Evolutionary conservation across 2,329 filamentous ascomycete species (phyloP).

Genomic region (Torrubiellomyces zombiae): DNA sequence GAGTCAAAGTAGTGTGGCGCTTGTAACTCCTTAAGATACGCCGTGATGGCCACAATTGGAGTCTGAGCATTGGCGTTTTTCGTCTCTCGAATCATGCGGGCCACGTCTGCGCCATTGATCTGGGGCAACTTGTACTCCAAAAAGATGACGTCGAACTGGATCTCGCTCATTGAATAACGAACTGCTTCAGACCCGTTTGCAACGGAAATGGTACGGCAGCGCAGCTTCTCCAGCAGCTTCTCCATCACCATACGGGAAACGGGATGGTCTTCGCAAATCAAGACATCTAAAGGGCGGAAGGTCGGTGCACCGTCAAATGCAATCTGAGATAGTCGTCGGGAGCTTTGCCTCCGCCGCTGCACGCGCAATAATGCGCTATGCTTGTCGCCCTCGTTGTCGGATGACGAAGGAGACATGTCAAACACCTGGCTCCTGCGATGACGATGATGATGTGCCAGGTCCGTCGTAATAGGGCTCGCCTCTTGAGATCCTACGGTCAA

Average conservation of each 20-base stretch:
- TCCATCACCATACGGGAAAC: conserved; percentile 99
- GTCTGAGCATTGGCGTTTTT: conserved; percentile 91
- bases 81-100: conserved; percentile 93
- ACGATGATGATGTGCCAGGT: conserved; percentile 60
- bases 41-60: conserved; percentile 89
- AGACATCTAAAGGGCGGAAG: conserved; percentile 80
- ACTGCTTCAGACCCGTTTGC: conserved; percentile 82
- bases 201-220: conserved; percentile 85
- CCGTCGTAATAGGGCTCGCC: conserved; percentile 55
- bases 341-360: conserved; percentile 85
- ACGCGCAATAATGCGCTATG: conserved; percentile 82
- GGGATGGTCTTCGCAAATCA: conserved; percentile 95
- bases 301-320: conserved; percentile 67
- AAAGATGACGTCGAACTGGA: conserved; percentile 98
- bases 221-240: conserved; percentile 83
- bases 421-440: conserved; percentile 90
- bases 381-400: conserved; percentile 89
- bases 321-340: conserved; percentile 83
- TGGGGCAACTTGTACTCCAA: conserved; percentile 93
- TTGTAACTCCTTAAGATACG: conserved; percentile 93
- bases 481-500: conserved; percentile 91
- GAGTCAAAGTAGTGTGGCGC: conserved; percentile 93
- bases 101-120: conserved; percentile 87
- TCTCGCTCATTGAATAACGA: conserved; percentile 85
- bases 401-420: conserved; percentile 92